Percentiles rank a stretch among this genome's conserved stretches.
phyloP scores from a whole-genome alignment of 2,329 filamentous ascomycete genomes.

The Drechslerella coelobrocha region DNA sequence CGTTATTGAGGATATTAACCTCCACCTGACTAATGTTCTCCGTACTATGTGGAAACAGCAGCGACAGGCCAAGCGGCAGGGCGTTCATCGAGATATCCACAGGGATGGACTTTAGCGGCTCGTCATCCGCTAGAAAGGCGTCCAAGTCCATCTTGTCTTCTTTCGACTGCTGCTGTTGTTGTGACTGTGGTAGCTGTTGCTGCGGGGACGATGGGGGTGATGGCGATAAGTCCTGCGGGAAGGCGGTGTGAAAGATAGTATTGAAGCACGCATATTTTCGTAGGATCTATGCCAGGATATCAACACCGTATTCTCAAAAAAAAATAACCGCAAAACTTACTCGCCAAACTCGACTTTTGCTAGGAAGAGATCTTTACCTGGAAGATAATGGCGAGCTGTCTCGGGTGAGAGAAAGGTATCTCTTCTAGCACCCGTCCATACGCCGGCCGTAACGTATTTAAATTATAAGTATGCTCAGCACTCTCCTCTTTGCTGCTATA shows the following conservation, averaged over 20 bases:
- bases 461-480: conserved; percentile 63
- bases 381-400: conserved; percentile 76
- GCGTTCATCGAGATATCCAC: conserved; percentile 48
- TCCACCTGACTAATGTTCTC: conserved; percentile 41
- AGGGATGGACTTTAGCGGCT: conserved; percentile 11
- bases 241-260: conserved; percentile 63
- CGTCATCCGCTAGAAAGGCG: conserved; percentile 39
- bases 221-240: conserved; percentile 21
- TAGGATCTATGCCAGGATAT: conserved; percentile 60
- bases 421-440: conserved; percentile 72
- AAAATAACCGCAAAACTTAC: too few relatives aligned
- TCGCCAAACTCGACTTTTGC: background rate
- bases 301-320: background rate
- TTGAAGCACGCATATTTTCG: conserved; percentile 77
- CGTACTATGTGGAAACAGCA: conserved; percentile 30
- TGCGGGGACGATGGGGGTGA: conserved; percentile 11
- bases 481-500: conserved; percentile 54
- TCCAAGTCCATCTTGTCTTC: conserved; percentile 49
- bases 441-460: conserved; percentile 75
- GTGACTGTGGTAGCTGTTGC: conserved; percentile 3
- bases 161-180: conserved; percentile 9
- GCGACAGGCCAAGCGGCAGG: conserved; percentile 28
- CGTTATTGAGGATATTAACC: conserved; percentile 38
- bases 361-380: conserved; percentile 59
- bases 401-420: conserved; percentile 78